phyloP scores from a whole-genome alignment of 2,329 filamentous ascomycete species.

The Teratosphaeria nubilosa region DNA sequence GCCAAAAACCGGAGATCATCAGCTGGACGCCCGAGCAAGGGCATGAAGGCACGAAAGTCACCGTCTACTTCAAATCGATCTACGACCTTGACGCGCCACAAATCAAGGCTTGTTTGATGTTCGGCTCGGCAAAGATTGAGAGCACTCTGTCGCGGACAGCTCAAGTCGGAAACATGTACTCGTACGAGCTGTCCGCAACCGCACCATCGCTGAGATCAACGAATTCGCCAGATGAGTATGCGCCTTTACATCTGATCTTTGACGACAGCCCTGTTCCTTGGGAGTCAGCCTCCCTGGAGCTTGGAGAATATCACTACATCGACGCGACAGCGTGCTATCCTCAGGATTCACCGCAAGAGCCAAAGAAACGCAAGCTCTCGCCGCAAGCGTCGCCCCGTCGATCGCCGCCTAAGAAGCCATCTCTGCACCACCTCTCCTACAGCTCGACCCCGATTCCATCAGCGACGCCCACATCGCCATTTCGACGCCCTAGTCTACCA shows the following conservation, averaged over 20 bases:
- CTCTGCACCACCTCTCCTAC: constrained; percentile 28
- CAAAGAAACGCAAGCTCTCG: constrained; percentile 49
- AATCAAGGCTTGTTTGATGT: constrained; percentile 51
- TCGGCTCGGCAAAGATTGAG: constrained; percentile 66
- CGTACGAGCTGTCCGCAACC: constrained; percentile 62
- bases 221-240: constrained; percentile 41
- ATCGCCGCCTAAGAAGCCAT: constrained; percentile 36
- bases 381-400: constrained; percentile 38
- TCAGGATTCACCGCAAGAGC: constrained; percentile 18
- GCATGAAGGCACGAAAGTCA: constrained; percentile 57
- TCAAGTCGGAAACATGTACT: constrained; percentile 49
- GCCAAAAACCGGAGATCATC: constrained; percentile 53
- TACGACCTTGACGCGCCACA: constrained; percentile 58
- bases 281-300: constrained; percentile 38
- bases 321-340: constrained; percentile 18
- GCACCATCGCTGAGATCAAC: constrained; percentile 57
- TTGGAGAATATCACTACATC: constrained; percentile 52
- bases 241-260: constrained; percentile 51
- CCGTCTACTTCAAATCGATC: constrained; percentile 62
- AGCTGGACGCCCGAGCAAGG: constrained; percentile 63
- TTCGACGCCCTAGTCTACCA: constrained; percentile 27
- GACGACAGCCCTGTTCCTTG: constrained; percentile 34
- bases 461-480: constrained; percentile 28
- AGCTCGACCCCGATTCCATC: constrained; percentile 19
- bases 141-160: constrained; percentile 46